Conservation (phyloP, 2,329 filamentous ascomycete genomes). For the Phialocephala sp. region DNA sequence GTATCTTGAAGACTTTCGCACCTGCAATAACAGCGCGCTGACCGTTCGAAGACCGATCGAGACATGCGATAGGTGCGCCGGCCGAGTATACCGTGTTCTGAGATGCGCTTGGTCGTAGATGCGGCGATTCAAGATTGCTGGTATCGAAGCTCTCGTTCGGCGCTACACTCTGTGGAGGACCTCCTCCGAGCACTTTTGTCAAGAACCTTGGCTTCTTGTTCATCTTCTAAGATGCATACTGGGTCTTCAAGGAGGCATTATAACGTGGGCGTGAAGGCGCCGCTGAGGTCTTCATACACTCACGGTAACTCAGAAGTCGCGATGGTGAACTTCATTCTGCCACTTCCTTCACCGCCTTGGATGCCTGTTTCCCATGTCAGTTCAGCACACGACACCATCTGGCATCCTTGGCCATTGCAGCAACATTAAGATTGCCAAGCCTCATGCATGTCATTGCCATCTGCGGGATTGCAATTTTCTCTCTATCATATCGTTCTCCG, state of each 20-base stretch:
- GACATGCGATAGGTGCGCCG: conserved; percentile 58
- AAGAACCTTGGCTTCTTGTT: conserved; percentile 42
- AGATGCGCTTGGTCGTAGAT: conserved; percentile 47
- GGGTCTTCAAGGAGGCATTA: conserved; percentile 36
- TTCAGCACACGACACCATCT: no score
- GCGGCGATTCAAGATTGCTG: conserved; percentile 33
- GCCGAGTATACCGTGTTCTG: conserved; percentile 61
- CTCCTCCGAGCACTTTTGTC: conserved; percentile 41
- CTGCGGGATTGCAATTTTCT: no score
- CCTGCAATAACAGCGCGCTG: conserved; percentile 62
- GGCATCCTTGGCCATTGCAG: no score
- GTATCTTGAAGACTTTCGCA: conserved; percentile 65
- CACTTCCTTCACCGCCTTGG: no score
- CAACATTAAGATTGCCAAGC: no score
- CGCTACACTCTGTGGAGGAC: conserved; percentile 23
- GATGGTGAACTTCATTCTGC: no score
- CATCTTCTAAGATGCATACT: conserved; percentile 35
- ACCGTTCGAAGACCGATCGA: conserved; percentile 64
- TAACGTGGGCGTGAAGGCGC: conserved; percentile 18
- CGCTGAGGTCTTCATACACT: neutral
- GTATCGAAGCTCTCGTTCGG: conserved; percentile 33
- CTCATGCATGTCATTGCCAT: no score
- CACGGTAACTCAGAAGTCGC: no score
- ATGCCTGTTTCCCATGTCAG: no score
- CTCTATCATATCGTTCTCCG: no score